Conservation (phyloP, 805 yeast species). For the Wickerhamomyces subpelliculosus region DNA sequence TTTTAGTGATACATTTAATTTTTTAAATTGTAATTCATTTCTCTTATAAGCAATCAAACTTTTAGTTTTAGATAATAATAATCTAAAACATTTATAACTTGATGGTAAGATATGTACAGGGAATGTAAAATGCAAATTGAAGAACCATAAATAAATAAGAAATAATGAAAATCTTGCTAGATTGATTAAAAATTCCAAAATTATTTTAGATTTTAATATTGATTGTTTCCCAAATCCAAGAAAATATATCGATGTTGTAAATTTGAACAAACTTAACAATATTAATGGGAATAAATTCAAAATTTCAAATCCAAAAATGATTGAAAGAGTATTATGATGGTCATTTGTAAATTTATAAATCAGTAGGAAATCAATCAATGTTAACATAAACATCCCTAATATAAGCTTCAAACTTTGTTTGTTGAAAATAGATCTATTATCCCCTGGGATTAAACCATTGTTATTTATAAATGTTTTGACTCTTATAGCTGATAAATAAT, state of each 20-base stretch:
- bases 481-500: slow-evolving; percentile 9
- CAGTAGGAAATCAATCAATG: slow-evolving; percentile 4
- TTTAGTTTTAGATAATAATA: slow-evolving; percentile 13
- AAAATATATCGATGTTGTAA: background rate
- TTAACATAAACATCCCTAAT: slow-evolving; percentile 3
- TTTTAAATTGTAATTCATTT: slow-evolving; percentile 5
- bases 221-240: background rate
- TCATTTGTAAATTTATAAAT: background rate
- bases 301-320: slow-evolving; percentile 15
- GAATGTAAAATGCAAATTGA: slow-evolving; percentile 8
- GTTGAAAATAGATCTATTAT: background rate
- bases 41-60: slow-evolving; percentile 8
- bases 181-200: slow-evolving; percentile 8
- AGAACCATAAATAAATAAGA: slow-evolving; percentile 10
- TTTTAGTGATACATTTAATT: background rate
- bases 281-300: slow-evolving; percentile 13
- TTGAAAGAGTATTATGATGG: background rate
- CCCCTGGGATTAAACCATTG: no score
- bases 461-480: slow-evolving; percentile 4
- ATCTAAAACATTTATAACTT: slow-evolving; percentile 15
- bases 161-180: slow-evolving; percentile 8
- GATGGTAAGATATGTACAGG: slow-evolving; percentile 13
- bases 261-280: slow-evolving; percentile 8
- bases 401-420: slow-evolving; percentile 1
- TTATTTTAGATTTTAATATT: background rate